phyloP scores from a whole-genome alignment of 148 eudicot genomes.

The Agrostemma githago region DNA sequence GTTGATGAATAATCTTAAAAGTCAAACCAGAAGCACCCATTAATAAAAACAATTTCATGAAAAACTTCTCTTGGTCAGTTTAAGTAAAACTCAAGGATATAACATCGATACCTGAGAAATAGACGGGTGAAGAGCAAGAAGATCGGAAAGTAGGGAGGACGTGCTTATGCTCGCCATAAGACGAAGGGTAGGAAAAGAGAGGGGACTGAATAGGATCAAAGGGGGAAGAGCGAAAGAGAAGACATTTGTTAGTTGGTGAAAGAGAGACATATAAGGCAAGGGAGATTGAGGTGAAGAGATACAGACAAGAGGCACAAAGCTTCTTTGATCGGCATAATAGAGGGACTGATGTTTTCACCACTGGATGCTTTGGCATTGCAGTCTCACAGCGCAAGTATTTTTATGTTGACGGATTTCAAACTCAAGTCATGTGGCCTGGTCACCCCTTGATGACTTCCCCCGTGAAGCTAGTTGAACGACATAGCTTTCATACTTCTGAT shows the following conservation, averaged over 20 bases:
- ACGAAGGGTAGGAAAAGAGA: constrained; percentile 66
- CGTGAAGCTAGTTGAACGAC: too few relatives aligned
- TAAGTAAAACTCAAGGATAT: neutral
- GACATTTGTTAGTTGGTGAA: constrained; percentile 68
- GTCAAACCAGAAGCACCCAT: constrained; percentile 15
- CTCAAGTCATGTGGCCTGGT: neutral
- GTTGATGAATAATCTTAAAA: constrained; percentile 57
- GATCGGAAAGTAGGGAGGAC: constrained; percentile 72
- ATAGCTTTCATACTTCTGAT: too few relatives aligned
- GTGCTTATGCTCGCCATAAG: constrained; percentile 83
- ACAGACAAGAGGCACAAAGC: constrained; percentile 69
- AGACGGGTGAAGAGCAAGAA: constrained; percentile 81
- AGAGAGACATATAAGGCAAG: constrained; percentile 54
- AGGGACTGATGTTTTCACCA: constrained; percentile 16
- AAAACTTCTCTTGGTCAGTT: neutral
- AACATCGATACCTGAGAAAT: constrained; percentile 54
- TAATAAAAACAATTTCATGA: neutral
- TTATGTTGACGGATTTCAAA: neutral
- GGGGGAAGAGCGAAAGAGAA: constrained; percentile 54
- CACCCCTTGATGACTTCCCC: neutral
- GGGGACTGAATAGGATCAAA: constrained; percentile 65
- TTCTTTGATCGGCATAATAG: constrained; percentile 66
- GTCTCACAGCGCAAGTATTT: neutral
- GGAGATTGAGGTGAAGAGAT: constrained; percentile 51
- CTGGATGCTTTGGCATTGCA: neutral